phyloP scores from a whole-genome alignment of 2,329 filamentous ascomycete species.

The Podosphaera fusca region DNA sequence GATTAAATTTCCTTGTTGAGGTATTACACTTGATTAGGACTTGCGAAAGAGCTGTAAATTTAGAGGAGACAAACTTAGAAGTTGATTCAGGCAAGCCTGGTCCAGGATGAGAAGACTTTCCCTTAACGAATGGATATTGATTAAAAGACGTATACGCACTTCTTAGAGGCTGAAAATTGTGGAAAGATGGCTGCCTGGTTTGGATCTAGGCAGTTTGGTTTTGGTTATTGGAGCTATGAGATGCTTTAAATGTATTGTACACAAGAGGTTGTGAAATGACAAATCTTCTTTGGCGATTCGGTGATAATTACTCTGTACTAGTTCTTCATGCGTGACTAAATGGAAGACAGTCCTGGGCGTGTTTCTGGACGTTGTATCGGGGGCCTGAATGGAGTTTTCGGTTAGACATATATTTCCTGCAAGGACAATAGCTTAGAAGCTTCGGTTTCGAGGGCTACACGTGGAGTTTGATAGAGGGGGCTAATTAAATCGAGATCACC shows the following conservation, averaged over 20 bases:
- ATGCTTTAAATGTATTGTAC: conserved; percentile 5
- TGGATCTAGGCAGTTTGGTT: conserved; percentile 2
- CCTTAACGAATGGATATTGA: conserved; percentile 12
- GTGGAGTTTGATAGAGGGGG: conserved; percentile 12
- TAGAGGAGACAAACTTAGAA: neutral
- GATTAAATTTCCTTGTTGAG: neutral
- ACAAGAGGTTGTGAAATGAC: neutral
- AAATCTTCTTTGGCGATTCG: conserved; percentile 9
- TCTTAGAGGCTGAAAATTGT: conserved; percentile 13
- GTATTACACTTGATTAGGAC: neutral
- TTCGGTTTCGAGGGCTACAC: conserved; percentile 9
- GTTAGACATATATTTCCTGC: conserved; percentile 15
- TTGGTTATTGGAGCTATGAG: neutral
- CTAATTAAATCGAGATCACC: conserved; percentile 16
- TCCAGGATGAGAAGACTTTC: neutral
- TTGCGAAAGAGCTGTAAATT: neutral
- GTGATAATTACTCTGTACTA: conserved; percentile 1
- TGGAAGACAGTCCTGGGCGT: conserved; percentile 12
- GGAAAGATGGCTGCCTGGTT: conserved; percentile 5
- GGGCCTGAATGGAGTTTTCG: conserved; percentile 11
- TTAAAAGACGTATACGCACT: conserved; percentile 14
- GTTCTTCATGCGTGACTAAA: neutral
- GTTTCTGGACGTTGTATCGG: conserved; percentile 13
- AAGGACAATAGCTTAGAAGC: conserved; percentile 5
- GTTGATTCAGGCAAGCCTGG: neutral